Evolutionary conservation across 139 green algal species (phyloP).

Genomic region (Tetratostichococcus sp.): DNA sequence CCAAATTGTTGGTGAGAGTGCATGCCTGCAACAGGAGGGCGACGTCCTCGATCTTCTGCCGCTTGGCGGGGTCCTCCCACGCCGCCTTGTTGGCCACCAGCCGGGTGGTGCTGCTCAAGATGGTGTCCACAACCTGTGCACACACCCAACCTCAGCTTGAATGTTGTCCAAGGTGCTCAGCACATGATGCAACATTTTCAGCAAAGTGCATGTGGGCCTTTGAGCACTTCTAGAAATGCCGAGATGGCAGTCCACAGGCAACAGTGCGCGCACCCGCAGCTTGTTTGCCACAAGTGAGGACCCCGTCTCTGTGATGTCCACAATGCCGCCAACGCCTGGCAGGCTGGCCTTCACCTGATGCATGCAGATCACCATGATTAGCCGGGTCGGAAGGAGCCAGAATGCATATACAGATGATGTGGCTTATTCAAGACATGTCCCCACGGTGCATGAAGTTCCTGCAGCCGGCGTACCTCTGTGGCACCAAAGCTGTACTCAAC

Average conservation of each 20-base stretch:
- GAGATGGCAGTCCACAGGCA: neutral
- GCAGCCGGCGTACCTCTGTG: constrained; percentile 13
- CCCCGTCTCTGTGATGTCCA: constrained; percentile 43
- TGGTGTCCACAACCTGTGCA: constrained; percentile 26
- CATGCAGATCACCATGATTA: too few relatives aligned
- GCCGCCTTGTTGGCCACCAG: constrained; percentile 30
- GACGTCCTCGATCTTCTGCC: constrained; percentile 40
- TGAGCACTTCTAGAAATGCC: neutral
- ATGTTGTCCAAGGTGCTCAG: neutral
- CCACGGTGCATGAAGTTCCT: too few relatives aligned
- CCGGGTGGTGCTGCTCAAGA: constrained; percentile 27
- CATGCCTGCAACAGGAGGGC: constrained; percentile 25
- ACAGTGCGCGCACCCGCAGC: constrained; percentile 6
- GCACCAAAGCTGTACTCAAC: constrained; percentile 40
- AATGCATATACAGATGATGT: too few relatives aligned
- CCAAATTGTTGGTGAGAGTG: too few relatives aligned
- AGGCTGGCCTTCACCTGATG: constrained; percentile 30
- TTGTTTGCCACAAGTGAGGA: constrained; percentile 35
- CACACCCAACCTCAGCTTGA: neutral
- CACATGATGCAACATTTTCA: neutral
- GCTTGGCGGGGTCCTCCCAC: constrained; percentile 31
- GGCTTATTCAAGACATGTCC: too few relatives aligned
- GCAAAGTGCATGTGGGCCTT: neutral
- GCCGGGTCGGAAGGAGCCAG: too few relatives aligned
- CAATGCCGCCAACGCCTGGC: constrained; percentile 30